Evolutionary conservation across 129 eudicot species (phyloP), one percentile per base, ranked within the genome.

Genomic region (Pittosporum tobira): DNA sequence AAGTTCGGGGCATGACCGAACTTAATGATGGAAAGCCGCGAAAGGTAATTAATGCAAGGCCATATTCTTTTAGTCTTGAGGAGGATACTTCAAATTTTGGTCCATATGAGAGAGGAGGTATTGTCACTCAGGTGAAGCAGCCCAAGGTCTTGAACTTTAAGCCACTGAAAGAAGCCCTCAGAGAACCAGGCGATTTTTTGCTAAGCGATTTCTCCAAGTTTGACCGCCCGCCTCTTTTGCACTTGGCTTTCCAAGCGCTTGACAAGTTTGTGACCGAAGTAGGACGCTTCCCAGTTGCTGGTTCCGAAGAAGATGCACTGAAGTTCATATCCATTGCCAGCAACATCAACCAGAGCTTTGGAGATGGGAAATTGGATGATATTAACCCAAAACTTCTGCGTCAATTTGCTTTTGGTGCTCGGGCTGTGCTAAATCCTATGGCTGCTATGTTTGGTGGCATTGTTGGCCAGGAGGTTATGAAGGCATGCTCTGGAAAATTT

Each of bases 361-460:
- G 81, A 27, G 79, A 80, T 70, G 81, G 65, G 26, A 89, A 70
- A 67, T 66, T 89, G 51, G 86, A 77, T 29, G 85, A 85, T 63
- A 23, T 89, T 7, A 80, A 85, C 62, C 84, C 95, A 9, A 89
- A 79, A 66, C 79, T 89, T 68, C 48, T 89, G 53, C 73, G 71
- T 25, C 77, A 80, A 53, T 89, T 89, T 79, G 85, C 97, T 26
- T 78, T 63, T 73, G 97, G 97, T 62, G 88, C 97, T 20, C 80
- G 88, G 12, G 95, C 95, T 5, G 94, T 82, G 29, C 81, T 89
- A 68, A 89, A 78, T 78, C 97, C 97, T 51, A 85, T 89, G 94
- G 97, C 97, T 57, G 97, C 94, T 14, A 89, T 89, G 94, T 89
- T 89, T 75, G 95, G 97, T 71, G 97, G 97, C 48, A 75, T 89